These are phyloP conservation scores for Prosopis cineraria DNA, from an alignment of 306 rosid genomes.

Conservation along the genomic window DNA sequence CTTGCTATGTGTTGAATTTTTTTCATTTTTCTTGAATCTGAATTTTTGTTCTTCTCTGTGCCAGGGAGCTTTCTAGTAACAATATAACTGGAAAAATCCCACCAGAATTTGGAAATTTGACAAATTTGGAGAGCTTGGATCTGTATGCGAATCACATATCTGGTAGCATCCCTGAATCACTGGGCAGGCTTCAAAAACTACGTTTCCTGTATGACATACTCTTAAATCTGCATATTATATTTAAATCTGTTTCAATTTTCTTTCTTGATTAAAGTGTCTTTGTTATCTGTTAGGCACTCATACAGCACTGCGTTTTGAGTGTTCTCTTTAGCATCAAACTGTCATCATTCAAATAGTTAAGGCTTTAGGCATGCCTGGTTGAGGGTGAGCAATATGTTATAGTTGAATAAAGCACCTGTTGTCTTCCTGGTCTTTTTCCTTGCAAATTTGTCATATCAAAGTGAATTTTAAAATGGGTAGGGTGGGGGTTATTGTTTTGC, in stretches of 20 bases:
- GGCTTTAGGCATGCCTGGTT: not conserved
- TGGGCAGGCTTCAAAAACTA: conserved; percentile 45
- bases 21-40: not conserved
- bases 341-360: not conserved
- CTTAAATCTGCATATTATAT: not conserved
- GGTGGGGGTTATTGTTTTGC: not conserved
- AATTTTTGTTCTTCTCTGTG: conserved; percentile 27
- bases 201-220: conserved; percentile 55
- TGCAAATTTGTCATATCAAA: not conserved
- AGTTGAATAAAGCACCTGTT: not conserved
- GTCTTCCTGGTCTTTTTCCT: not conserved
- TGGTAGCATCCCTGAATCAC: conserved; percentile 49
- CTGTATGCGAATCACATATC: conserved; percentile 52
- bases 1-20: not conserved
- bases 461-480: not conserved
- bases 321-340: not conserved
- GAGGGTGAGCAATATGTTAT: not conserved
- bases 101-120: conserved; percentile 60
- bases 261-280: not conserved
- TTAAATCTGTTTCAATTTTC: not conserved
- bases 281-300: not conserved
- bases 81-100: conserved; percentile 56
- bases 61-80: conserved; percentile 64
- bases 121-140: conserved; percentile 65
- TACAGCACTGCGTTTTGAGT: not conserved